Percentiles rank a stretch among this genome's conserved stretches.
These are phyloP conservation scores for Arthrobotrys conoides DNA, from an alignment of 2,329 filamentous ascomycete genomes.

Conservation along the genomic window DNA sequence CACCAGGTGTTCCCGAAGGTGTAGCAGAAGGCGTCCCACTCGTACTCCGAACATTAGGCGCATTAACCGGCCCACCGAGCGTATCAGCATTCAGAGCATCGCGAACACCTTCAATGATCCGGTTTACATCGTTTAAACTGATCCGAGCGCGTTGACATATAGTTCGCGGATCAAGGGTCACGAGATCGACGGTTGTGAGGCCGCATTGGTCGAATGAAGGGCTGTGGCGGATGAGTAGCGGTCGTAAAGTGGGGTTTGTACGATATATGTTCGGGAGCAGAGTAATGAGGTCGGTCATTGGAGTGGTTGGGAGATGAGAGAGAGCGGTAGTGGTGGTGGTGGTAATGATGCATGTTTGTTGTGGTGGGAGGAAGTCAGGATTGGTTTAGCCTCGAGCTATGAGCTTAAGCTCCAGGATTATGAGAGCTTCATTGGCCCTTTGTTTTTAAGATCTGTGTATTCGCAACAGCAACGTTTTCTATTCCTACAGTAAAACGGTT, in stretches of 20 bases:
- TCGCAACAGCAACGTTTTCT: background rate
- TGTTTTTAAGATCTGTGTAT: too few relatives aligned
- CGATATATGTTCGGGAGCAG: constrained; percentile 52
- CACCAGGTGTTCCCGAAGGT: constrained; percentile 43
- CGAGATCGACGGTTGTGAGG: constrained; percentile 84
- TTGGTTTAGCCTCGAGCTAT: background rate
- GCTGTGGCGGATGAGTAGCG: constrained; percentile 75
- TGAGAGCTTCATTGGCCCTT: background rate
- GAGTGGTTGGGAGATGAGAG: constrained; percentile 16
- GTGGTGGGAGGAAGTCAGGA: background rate
- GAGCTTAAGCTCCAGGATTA: background rate
- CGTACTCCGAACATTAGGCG: background rate
- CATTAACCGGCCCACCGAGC: constrained; percentile 66
- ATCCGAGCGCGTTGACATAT: constrained; percentile 88
- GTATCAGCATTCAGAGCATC: constrained; percentile 77
- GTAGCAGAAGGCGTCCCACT: background rate
- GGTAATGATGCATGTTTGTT: constrained; percentile 17
- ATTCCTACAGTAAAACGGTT: background rate
- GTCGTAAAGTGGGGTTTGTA: constrained; percentile 36
- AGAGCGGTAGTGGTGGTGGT: background rate
- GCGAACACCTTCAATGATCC: constrained; percentile 78
- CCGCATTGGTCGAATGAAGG: constrained; percentile 83
- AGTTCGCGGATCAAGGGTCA: constrained; percentile 85
- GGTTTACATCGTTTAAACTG: constrained; percentile 83
- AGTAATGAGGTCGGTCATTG: constrained; percentile 55